phyloP scores from a whole-genome alignment of 495 filamentous ascomycete species.

The Acidiella bohemica region DNA sequence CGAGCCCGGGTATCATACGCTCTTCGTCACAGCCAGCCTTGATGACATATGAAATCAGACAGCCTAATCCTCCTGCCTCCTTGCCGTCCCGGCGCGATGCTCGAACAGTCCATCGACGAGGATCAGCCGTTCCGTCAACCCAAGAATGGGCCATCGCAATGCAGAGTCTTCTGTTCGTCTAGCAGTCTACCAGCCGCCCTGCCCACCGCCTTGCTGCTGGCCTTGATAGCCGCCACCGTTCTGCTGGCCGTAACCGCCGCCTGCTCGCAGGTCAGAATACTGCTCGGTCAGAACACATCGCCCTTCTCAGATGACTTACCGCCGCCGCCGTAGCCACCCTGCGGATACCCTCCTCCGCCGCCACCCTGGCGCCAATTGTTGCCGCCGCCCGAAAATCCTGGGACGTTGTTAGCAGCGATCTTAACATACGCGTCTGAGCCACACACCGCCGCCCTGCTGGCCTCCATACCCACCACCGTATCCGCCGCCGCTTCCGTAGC shows the following conservation, averaged over 20 bases:
- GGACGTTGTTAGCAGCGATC: background rate
- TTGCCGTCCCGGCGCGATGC: too few species aligned
- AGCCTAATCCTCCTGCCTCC: too few species aligned
- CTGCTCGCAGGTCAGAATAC: background rate
- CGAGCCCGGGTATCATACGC: too few species aligned
- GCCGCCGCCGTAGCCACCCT: slow-evolving; percentile 9
- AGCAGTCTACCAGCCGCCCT: slow-evolving; percentile 8
- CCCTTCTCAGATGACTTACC: too few species aligned
- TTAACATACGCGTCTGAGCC: slow-evolving; percentile 6
- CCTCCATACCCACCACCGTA: slow-evolving; percentile 23
- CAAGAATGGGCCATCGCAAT: background rate
- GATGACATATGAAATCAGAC: too few species aligned
- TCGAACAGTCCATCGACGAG: too few species aligned
- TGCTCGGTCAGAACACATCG: too few species aligned
- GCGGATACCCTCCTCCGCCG: slow-evolving; percentile 12
- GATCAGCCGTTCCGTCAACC: too few species aligned
- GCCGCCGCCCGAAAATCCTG: slow-evolving; percentile 11
- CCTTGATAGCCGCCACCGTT: slow-evolving; percentile 12
- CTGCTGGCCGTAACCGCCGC: slow-evolving; percentile 6
- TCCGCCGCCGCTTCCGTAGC: slow-evolving; percentile 21
- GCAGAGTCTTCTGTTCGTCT: background rate
- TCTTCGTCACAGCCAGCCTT: too few species aligned
- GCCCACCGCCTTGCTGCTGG: slow-evolving; percentile 12
- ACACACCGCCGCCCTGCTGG: slow-evolving; percentile 20
- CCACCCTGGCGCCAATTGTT: slow-evolving; percentile 17